Percentiles rank a stretch among this genome's conserved stretches.
Evolutionary conservation across 805 yeast genomes (phyloP).

Genomic region (Ogataea dorogensis): DNA sequence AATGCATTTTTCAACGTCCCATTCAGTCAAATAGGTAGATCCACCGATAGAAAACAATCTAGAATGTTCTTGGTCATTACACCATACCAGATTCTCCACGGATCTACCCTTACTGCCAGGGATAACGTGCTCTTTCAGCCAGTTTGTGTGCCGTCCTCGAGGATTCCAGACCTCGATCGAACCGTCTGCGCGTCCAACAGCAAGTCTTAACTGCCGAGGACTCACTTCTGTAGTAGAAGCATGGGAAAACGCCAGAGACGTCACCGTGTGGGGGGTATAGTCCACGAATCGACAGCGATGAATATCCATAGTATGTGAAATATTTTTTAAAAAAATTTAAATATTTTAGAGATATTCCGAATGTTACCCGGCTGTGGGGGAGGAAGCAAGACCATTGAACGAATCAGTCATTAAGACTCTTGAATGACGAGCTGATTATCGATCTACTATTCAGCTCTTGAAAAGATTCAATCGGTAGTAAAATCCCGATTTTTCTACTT

Average conservation of each 20-base stretch:
- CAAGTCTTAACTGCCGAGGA: conserved; percentile 65
- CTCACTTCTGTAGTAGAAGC: conserved; percentile 44
- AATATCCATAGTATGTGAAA: conserved; percentile 52
- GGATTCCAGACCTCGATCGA: conserved; percentile 97
- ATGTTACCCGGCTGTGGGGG: conserved; percentile 7
- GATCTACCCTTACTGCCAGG: conserved; percentile 82
- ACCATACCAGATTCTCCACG: conserved; percentile 88
- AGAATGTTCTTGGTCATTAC: conserved; percentile 44
- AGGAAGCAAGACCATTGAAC: too few relatives aligned
- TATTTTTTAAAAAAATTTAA: conserved; percentile 5
- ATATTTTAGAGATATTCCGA: neutral
- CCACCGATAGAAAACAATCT: conserved; percentile 94
- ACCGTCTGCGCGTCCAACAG: conserved; percentile 92
- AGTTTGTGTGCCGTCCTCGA: conserved; percentile 47
- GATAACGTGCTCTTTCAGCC: conserved; percentile 75
- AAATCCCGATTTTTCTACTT: neutral
- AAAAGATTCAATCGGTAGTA: too few relatives aligned
- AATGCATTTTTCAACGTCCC: conserved; percentile 75
- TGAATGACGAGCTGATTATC: too few relatives aligned
- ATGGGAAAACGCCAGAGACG: conserved; percentile 77
- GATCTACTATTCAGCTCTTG: too few relatives aligned
- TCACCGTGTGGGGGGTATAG: conserved; percentile 78
- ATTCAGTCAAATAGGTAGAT: conserved; percentile 84
- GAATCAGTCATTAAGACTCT: too few relatives aligned
- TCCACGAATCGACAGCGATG: conserved; percentile 94